Evolutionary conservation across 2,329 filamentous ascomycete genomes (phyloP).

Genomic region (Macroventuria anomochaeta): DNA sequence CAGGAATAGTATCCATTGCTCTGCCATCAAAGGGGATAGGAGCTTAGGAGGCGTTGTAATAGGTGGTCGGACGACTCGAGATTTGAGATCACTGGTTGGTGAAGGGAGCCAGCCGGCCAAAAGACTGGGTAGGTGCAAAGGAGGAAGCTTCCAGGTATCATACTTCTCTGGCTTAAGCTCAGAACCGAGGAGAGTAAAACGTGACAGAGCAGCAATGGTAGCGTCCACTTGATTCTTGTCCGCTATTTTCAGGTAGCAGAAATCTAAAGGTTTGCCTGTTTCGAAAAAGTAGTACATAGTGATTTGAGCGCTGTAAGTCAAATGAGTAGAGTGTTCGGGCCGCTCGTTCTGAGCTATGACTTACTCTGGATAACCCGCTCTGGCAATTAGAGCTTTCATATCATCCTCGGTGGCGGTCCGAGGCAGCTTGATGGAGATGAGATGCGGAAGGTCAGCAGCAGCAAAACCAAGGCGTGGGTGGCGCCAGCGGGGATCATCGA

Average conservation of each 20-base stretch:
- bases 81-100: neutral
- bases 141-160: neutral
- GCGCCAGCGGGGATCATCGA: neutral
- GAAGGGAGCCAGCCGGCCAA: constrained; percentile 3
- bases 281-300: neutral
- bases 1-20: neutral
- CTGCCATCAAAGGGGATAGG: neutral
- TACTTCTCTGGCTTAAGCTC: neutral
- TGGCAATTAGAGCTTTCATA: neutral
- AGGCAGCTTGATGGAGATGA: neutral
- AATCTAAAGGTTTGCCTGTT: neutral
- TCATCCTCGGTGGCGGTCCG: neutral
- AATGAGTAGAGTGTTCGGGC: neutral
- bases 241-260: neutral
- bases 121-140: neutral
- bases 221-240: neutral
- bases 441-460: neutral
- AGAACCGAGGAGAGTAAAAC: neutral
- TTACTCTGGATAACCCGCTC: neutral
- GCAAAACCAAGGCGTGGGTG: neutral
- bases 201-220: neutral
- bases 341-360: neutral
- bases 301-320: neutral
- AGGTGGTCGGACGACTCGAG: neutral
- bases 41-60: neutral